phyloP scores from a whole-genome alignment of 2,329 filamentous ascomycete species.

The Fusarium sp. region DNA sequence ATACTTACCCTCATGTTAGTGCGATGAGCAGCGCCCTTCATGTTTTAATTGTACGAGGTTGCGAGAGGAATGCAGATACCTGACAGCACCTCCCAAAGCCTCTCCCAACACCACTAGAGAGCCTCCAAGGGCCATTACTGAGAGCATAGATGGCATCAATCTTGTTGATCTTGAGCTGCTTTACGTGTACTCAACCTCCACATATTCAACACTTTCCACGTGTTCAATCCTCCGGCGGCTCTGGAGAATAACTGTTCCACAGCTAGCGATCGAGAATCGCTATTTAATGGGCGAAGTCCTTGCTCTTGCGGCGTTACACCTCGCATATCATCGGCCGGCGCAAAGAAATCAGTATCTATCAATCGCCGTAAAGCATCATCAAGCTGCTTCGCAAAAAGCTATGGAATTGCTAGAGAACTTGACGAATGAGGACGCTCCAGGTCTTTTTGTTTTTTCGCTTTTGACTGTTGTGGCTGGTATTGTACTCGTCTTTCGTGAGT shows the following conservation, averaged over 20 bases:
- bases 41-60: conserved; percentile 15
- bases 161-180: conserved; percentile 6
- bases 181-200: not conserved
- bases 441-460: conserved; percentile 6
- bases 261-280: not conserved
- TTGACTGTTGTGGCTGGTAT: not conserved
- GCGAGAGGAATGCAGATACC: not conserved
- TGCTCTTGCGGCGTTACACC: conserved; percentile 3
- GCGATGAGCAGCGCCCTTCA: conserved; percentile 8
- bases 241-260: not conserved
- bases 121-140: not conserved
- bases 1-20: not conserved
- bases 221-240: not conserved
- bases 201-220: not conserved
- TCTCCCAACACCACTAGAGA: not conserved
- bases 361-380: not conserved
- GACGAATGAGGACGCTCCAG: not conserved
- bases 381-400: not conserved
- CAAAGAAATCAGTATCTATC: not conserved
- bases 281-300: conserved; percentile 8
- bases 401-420: not conserved
- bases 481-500: no score
- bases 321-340: not conserved
- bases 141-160: not conserved
- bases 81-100: not conserved